Percentiles rank a stretch among this genome's conserved stretches.
Conservation (phyloP, 495 filamentous ascomycete species). For the Penicillium malachiteum region DNA sequence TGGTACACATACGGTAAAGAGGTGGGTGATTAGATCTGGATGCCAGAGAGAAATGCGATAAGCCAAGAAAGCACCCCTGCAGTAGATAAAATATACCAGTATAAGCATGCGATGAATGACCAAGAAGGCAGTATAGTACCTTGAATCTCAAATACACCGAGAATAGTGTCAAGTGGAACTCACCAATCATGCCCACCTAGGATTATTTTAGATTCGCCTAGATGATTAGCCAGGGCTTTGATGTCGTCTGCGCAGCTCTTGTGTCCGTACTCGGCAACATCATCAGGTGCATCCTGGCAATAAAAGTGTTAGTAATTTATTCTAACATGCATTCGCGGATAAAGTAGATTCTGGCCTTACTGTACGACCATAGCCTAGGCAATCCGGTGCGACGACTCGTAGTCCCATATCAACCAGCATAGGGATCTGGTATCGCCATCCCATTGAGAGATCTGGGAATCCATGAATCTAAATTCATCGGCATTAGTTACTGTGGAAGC, state of each 20-base stretch:
- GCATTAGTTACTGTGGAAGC: too few relatives aligned
- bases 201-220: constrained; percentile 61
- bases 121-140: too few relatives aligned
- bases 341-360: constrained; percentile 34
- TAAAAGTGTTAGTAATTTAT: neutral
- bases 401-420: constrained; percentile 65
- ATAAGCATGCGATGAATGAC: neutral
- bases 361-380: constrained; percentile 79
- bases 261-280: constrained; percentile 59
- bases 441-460: constrained; percentile 67
- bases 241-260: constrained; percentile 73
- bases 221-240: constrained; percentile 57
- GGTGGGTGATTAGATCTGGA: constrained; percentile 65
- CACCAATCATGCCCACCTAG: constrained; percentile 90
- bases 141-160: too few relatives aligned
- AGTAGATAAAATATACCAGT: neutral
- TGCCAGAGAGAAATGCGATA: constrained; percentile 69
- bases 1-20: constrained; percentile 80
- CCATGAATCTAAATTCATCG: constrained; percentile 52
- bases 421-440: constrained; percentile 84
- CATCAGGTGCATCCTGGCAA: constrained; percentile 56
- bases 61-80: constrained; percentile 55
- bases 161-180: constrained; percentile 9
- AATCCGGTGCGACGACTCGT: constrained; percentile 73
- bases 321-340: neutral